A percentile compares a stretch with the other conserved stretches of the same genome.
phyloP scores from a whole-genome alignment of 2,329 filamentous ascomycete species.

The Apiospora malaysiana region DNA sequence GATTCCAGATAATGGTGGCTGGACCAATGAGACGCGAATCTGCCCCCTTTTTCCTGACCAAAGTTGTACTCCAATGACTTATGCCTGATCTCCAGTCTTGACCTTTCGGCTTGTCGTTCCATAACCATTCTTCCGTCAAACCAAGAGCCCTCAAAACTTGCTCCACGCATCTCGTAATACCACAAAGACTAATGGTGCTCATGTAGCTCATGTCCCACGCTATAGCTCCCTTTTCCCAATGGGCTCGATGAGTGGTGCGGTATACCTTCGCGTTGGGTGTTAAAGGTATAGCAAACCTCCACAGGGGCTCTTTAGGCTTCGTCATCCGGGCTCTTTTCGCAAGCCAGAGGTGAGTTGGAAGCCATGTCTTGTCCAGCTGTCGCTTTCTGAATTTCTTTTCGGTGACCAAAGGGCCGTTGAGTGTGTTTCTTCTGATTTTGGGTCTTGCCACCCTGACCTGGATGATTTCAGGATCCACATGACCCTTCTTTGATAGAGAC shows the following conservation, averaged over 20 bases:
- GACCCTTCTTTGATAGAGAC: conserved; percentile 41
- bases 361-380: conserved; percentile 88
- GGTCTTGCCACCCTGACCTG: conserved; percentile 55
- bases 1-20: conserved; percentile 73
- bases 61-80: conserved; percentile 54
- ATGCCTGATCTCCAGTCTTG: conserved; percentile 71
- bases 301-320: conserved; percentile 76
- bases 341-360: conserved; percentile 94
- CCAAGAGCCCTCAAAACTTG: conserved; percentile 71
- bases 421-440: conserved; percentile 72
- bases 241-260: conserved; percentile 81
- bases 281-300: conserved; percentile 86
- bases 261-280: conserved; percentile 91
- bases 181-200: conserved; percentile 81
- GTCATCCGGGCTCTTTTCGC: conserved; percentile 93
- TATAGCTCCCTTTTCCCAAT: conserved; percentile 76
- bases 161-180: conserved; percentile 66
- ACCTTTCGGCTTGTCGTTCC: conserved; percentile 60
- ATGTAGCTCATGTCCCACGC: conserved; percentile 96
- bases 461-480: conserved; percentile 42
- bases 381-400: conserved; percentile 77
- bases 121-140: conserved; percentile 63
- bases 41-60: conserved; percentile 61
- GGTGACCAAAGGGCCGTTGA: conserved; percentile 66
- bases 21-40: conserved; percentile 69